Conservation (phyloP, 257 asterid genomes). For the Nicotiana attenuata region DNA sequence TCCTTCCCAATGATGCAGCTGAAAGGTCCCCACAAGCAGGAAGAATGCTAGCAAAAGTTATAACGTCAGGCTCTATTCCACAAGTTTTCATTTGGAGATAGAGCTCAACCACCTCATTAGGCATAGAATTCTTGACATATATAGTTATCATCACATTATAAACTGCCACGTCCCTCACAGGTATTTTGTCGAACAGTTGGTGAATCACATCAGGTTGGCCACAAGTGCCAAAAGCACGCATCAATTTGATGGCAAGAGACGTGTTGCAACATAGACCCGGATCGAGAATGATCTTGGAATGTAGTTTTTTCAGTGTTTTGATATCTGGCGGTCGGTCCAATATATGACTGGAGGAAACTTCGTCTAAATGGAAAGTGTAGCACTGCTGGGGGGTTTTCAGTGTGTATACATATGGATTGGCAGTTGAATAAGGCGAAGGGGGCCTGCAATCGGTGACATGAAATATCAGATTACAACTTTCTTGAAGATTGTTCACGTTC, state of each 20-base stretch:
- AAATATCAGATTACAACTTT: background rate
- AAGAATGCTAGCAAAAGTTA: constrained; percentile 73
- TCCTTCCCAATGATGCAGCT: constrained; percentile 55
- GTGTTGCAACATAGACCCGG: constrained; percentile 40
- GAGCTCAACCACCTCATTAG: constrained; percentile 57
- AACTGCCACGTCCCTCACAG: constrained; percentile 49
- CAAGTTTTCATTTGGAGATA: constrained; percentile 54
- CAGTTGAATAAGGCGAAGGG: constrained; percentile 22
- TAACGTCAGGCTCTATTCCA: constrained; percentile 47
- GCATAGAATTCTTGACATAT: constrained; percentile 62
- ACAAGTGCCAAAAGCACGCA: constrained; percentile 65
- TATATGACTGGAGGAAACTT: constrained; percentile 18
- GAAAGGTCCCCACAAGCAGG: constrained; percentile 93
- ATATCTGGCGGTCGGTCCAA: constrained; percentile 52
- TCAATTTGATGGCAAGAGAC: constrained; percentile 56
- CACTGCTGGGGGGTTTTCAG: background rate
- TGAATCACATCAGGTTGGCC: constrained; percentile 48
- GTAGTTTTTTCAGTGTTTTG: constrained; percentile 46
- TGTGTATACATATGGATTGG: constrained; percentile 11
- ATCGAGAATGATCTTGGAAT: constrained; percentile 42
- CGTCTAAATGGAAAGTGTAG: constrained; percentile 6
- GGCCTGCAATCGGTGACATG: constrained; percentile 4
- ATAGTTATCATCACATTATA: constrained; percentile 67
- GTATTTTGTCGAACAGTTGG: constrained; percentile 57
- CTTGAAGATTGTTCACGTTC: no score